Evolutionary conservation across 441 rosid genomes (phyloP).

Genomic region (Biscutella laevigata): DNA sequence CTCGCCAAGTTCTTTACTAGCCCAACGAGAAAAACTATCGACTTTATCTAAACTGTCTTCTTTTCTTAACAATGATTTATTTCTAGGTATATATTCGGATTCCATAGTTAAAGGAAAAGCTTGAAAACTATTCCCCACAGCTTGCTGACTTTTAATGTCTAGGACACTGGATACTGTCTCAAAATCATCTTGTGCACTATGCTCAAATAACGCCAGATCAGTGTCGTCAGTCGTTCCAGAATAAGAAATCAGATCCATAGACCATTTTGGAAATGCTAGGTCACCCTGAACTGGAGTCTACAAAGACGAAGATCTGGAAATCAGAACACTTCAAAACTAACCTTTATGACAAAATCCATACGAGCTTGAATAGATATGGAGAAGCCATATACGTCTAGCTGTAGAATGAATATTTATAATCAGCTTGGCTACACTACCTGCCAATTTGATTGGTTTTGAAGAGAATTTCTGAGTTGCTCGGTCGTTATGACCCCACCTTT

Average conservation of each 20-base stretch:
- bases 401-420: background rate
- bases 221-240: conserved; percentile 38
- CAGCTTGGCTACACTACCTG: too few relatives aligned
- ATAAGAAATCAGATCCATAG: conserved; percentile 34
- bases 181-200: conserved; percentile 28
- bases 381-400: background rate
- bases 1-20: conserved; percentile 69
- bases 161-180: conserved; percentile 33
- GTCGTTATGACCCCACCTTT: conserved; percentile 31
- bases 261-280: conserved; percentile 28
- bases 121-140: conserved; percentile 28
- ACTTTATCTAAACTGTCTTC: conserved; percentile 77
- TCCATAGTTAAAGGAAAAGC: conserved; percentile 29
- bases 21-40: conserved; percentile 91
- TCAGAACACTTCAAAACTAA: conserved; percentile 18
- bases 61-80: conserved; percentile 41
- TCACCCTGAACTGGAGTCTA: conserved; percentile 39
- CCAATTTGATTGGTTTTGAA: conserved; percentile 46
- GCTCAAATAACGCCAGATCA: conserved; percentile 38
- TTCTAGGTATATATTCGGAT: conserved; percentile 25
- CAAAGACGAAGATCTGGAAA: conserved; percentile 16
- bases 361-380: background rate
- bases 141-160: conserved; percentile 35
- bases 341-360: background rate
- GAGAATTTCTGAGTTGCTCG: conserved; percentile 34